A percentile compares a stretch with the other conserved stretches of the same genome.
Conservation (phyloP, 768 basidiomycete genomes). For the Auricularia heimuer region DNA sequence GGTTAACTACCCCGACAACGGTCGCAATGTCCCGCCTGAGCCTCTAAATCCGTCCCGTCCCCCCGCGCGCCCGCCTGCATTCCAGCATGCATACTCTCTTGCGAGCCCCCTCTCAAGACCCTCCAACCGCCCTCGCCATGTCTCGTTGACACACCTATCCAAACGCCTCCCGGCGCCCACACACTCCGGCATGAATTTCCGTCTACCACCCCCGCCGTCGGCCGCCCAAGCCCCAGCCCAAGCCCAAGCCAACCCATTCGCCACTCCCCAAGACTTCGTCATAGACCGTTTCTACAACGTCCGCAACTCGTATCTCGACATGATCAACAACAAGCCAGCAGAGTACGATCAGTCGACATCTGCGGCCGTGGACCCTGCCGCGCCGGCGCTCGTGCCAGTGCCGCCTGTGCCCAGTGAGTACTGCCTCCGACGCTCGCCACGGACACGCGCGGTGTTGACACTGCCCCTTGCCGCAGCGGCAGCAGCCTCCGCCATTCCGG, state of each 20-base stretch:
- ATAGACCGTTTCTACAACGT: not conserved
- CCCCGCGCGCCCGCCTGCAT: not conserved
- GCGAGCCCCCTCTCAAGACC: not conserved
- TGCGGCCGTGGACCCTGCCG: not conserved
- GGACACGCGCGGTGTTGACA: not conserved
- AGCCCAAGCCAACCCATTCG: not conserved
- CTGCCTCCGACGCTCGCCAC: not conserved
- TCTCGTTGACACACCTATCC: not conserved
- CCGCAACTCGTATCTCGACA: not conserved
- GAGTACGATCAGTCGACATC: not conserved
- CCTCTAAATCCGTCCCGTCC: not conserved
- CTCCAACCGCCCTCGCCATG: not conserved
- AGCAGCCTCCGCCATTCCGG: not conserved
- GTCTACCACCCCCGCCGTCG: not conserved
- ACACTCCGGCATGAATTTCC: not conserved
- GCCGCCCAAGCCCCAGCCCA: not conserved
- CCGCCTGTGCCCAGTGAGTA: not conserved
- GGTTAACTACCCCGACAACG: not conserved
- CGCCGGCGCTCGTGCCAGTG: not conserved
- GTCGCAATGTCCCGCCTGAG: not conserved
- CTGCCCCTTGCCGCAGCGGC: not conserved
- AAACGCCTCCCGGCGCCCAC: constrained; percentile 2
- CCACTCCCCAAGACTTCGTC: not conserved
- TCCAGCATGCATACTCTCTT: not conserved
- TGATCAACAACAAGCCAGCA: not conserved